Percentiles rank a stretch among this genome's conserved stretches.
These are phyloP conservation scores for Globisporangium splendens DNA, from an alignment of 352 stramenopile species.

Conservation along the genomic window DNA sequence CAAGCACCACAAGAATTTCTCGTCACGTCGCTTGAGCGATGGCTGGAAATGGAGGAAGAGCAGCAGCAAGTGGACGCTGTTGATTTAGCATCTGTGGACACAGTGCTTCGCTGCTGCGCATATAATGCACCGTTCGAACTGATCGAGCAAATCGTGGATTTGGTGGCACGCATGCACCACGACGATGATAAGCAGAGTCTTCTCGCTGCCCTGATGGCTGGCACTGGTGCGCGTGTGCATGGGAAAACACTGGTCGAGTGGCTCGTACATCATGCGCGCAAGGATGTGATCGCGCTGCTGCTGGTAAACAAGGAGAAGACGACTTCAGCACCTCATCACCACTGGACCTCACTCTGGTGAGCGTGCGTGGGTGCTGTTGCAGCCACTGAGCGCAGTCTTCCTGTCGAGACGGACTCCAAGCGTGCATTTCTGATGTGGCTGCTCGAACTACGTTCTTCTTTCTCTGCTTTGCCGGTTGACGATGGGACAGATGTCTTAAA, in stretches of 20 bases:
- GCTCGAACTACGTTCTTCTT: too few species aligned
- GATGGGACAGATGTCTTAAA: too few species aligned
- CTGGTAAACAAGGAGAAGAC: constrained; percentile 1
- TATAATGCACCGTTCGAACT: constrained; percentile 21
- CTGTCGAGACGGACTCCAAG: not conserved
- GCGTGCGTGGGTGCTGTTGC: not conserved
- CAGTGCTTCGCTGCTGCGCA: constrained; percentile 25
- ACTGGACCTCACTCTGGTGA: not conserved
- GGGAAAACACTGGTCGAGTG: constrained; percentile 28
- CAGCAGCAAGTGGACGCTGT: not conserved
- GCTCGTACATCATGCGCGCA: constrained; percentile 19
- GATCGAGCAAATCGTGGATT: constrained; percentile 7
- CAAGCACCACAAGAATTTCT: not conserved
- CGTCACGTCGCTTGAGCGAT: constrained; percentile 1
- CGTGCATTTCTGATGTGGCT: not conserved
- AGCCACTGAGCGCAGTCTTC: not conserved
- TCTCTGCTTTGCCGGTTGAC: too few species aligned
- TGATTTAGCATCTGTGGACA: constrained; percentile 9
- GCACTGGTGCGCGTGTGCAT: constrained; percentile 12
- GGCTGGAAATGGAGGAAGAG: not conserved
- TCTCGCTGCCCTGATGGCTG: not conserved
- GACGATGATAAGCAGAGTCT: too few species aligned
- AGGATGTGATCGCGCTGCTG: constrained; percentile 20
- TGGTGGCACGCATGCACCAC: not conserved
- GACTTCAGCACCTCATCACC: not conserved